A percentile compares a stretch with the other conserved stretches of the same genome.
These are phyloP conservation scores for Physcomitrium patens DNA, from an alignment of 225 moss, liverwort and hornwort genomes.

Conservation along the genomic window DNA sequence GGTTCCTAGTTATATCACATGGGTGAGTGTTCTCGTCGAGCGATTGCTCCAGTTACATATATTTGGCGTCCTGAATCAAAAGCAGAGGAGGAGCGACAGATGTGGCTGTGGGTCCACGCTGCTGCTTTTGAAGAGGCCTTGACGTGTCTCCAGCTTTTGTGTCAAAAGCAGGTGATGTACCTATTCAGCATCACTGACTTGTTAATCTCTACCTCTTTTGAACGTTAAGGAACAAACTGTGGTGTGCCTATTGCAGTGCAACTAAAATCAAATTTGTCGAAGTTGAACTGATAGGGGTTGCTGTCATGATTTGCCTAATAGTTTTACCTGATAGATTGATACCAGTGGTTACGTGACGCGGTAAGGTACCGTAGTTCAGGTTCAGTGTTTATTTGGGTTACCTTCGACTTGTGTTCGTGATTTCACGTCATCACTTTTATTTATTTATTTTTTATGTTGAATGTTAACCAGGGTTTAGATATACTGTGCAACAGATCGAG, in stretches of 20 bases:
- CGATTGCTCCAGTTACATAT: constrained; percentile 42
- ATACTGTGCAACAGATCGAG: background rate
- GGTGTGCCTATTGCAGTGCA: constrained; percentile 1
- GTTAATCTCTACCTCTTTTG: background rate
- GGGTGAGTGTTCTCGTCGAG: constrained; percentile 55
- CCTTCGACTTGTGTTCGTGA: background rate
- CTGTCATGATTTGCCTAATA: background rate
- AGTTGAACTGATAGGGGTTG: background rate
- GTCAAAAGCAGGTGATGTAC: constrained; percentile 63
- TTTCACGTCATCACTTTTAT: background rate
- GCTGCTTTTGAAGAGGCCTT: constrained; percentile 75
- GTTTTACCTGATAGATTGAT: constrained; percentile 3
- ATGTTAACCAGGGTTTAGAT: background rate
- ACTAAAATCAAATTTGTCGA: constrained; percentile 16
- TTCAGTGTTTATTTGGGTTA: background rate
- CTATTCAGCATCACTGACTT: constrained; percentile 16
- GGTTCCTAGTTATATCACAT: constrained; percentile 71
- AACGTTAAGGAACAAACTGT: background rate
- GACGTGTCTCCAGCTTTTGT: constrained; percentile 61
- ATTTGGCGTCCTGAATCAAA: constrained; percentile 43
- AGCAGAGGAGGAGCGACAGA: constrained; percentile 55
- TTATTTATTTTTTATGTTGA: no score
- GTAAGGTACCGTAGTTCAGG: background rate
- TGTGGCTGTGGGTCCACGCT: constrained; percentile 98
- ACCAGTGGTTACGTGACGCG: background rate